Conservation (phyloP, 2,329 filamentous ascomycete species). For the Xylaria sp. region DNA sequence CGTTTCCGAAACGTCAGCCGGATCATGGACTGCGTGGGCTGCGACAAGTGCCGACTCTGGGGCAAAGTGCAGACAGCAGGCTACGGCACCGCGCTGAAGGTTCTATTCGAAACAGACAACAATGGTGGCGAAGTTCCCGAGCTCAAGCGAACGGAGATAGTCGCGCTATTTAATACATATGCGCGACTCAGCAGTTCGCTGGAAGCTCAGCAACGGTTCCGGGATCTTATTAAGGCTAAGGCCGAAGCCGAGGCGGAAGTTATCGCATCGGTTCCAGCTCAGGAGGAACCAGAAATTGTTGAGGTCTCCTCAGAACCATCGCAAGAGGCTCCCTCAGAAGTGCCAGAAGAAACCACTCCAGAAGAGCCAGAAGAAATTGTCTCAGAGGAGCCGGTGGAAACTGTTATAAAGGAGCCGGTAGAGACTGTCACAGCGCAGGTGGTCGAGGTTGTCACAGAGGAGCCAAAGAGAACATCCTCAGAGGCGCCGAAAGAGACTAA, state of each 20-base stretch:
- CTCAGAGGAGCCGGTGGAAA: too few species aligned
- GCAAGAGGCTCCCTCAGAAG: neutral
- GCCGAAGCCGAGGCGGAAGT: slow-evolving; percentile 24
- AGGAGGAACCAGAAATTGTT: slow-evolving; percentile 42
- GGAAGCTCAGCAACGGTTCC: slow-evolving; percentile 67
- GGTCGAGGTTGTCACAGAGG: neutral
- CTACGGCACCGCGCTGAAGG: slow-evolving; percentile 90
- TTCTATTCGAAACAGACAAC: slow-evolving; percentile 88
- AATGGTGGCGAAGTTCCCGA: slow-evolving; percentile 57
- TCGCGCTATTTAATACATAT: slow-evolving; percentile 91
- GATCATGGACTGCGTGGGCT: slow-evolving; percentile 97
- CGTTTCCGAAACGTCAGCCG: slow-evolving; percentile 95
- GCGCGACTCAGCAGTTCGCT: slow-evolving; percentile 80
- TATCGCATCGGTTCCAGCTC: slow-evolving; percentile 31
- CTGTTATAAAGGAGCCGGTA: too few species aligned
- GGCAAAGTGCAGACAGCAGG: slow-evolving; percentile 94
- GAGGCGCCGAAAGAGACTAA: neutral
- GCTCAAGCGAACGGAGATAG: slow-evolving; percentile 83
- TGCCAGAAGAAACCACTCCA: neutral
- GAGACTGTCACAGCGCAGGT: too few species aligned
- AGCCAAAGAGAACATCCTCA: neutral
- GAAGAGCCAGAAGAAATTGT: neutral
- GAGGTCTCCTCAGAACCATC: neutral
- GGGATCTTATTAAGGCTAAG: slow-evolving; percentile 42
- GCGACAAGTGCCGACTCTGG: slow-evolving; percentile 97